phyloP scores from a whole-genome alignment of 495 filamentous ascomycete genomes.

The Annulohypoxylon stygium region DNA sequence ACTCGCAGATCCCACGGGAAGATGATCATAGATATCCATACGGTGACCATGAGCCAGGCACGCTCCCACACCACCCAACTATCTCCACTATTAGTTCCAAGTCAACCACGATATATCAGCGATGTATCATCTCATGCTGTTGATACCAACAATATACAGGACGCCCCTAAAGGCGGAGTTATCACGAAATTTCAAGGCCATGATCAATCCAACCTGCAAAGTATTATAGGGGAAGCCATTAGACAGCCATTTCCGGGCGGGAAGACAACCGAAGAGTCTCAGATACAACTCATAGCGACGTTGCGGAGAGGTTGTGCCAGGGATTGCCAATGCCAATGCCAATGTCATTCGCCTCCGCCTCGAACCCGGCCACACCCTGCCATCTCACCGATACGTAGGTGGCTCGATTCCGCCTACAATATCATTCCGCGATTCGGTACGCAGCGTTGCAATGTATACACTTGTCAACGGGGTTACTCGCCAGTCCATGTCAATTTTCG shows the following conservation, averaged over 20 bases:
- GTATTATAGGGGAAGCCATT: neutral
- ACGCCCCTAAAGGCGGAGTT: neutral
- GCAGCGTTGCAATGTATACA: slow-evolving; percentile 14
- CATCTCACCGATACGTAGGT: slow-evolving; percentile 17
- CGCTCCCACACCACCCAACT: too few species aligned
- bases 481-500: slow-evolving; percentile 21
- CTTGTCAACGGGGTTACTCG: slow-evolving; percentile 17
- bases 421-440: slow-evolving; percentile 8
- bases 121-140: neutral
- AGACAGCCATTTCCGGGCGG: too few species aligned
- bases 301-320: slow-evolving; percentile 16
- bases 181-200: too few species aligned
- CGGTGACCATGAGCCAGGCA: too few species aligned
- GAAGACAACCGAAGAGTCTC: neutral
- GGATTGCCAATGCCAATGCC: slow-evolving; percentile 27
- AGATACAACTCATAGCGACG: slow-evolving; percentile 24
- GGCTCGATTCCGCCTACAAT: slow-evolving; percentile 32
- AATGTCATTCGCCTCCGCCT: slow-evolving; percentile 28
- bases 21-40: slow-evolving; percentile 31
- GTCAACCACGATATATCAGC: too few species aligned
- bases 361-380: slow-evolving; percentile 14
- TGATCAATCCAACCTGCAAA: neutral
- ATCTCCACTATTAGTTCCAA: too few species aligned
- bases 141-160: neutral
- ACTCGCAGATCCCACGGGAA: slow-evolving; percentile 21